phyloP scores from a whole-genome alignment of 805 yeast species.

The Candida railenensis region DNA sequence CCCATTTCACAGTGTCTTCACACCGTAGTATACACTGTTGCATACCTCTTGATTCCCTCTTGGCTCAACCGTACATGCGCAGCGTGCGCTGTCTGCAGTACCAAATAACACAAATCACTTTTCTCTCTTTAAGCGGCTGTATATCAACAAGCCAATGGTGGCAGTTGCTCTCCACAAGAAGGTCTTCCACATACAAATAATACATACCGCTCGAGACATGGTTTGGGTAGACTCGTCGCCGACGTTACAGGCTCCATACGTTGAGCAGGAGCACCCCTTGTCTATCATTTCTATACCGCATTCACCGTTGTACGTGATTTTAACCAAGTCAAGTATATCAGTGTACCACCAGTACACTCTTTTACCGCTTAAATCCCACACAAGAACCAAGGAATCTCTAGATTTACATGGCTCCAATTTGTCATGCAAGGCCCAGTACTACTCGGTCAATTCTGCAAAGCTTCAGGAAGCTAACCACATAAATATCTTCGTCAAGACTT shows the following conservation, averaged over 20 bases:
- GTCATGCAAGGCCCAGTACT: slow-evolving; percentile 36
- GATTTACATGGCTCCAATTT: slow-evolving; percentile 47
- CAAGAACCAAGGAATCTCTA: slow-evolving; percentile 43
- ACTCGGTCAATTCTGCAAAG: slow-evolving; percentile 34
- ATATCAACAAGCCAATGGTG: too few species aligned
- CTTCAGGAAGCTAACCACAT: slow-evolving; percentile 24
- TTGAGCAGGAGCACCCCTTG: slow-evolving; percentile 15
- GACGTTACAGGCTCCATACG: slow-evolving; percentile 24
- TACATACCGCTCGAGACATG: slow-evolving; percentile 25
- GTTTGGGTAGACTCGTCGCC: slow-evolving; percentile 37
- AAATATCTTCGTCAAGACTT: slow-evolving; percentile 42
- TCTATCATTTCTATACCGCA: slow-evolving; percentile 23
- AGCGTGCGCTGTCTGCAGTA: background rate
- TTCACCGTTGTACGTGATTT: slow-evolving; percentile 26
- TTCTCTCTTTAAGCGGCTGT: too few species aligned
- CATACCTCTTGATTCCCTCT: too few species aligned
- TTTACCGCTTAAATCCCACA: slow-evolving; percentile 47
- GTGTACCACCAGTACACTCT: slow-evolving; percentile 31
- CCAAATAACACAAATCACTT: background rate
- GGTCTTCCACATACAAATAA: too few species aligned
- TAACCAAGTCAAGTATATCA: slow-evolving; percentile 28
- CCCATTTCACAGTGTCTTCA: too few species aligned
- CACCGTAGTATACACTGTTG: too few species aligned
- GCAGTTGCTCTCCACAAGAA: too few species aligned
- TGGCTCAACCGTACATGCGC: too few species aligned